A percentile compares a stretch with the other conserved stretches of the same genome.
Conservation (phyloP, 495 filamentous ascomycete species). For the Aspergillus biplanus region DNA sequence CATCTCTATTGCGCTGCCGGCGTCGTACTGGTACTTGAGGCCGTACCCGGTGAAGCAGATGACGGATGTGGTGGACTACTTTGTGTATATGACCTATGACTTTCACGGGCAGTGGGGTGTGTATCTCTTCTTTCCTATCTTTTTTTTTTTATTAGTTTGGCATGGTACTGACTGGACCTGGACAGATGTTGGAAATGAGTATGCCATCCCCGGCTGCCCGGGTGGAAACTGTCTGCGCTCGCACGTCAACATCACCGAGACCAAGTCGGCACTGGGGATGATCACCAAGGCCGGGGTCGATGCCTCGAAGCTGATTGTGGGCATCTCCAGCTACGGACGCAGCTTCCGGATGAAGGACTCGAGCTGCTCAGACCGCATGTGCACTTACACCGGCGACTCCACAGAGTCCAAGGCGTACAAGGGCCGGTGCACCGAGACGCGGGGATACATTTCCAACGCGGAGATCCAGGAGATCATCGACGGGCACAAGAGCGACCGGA, state of each 20-base stretch:
- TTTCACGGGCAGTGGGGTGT: constrained; percentile 38
- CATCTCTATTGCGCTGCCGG: constrained; percentile 27
- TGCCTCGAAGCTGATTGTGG: neutral
- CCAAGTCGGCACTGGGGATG: constrained; percentile 38
- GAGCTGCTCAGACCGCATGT: neutral
- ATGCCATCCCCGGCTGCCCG: constrained; percentile 22
- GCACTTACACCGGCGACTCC: neutral
- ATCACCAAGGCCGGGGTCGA: neutral
- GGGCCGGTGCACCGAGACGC: constrained; percentile 20
- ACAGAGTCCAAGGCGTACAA: neutral
- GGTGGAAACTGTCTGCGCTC: constrained; percentile 37
- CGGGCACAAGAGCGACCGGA: too few species aligned
- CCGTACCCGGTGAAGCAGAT: constrained; percentile 33
- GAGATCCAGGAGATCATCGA: too few species aligned
- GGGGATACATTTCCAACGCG: constrained; percentile 31
- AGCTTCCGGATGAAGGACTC: constrained; percentile 1
- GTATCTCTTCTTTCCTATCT: too few species aligned
- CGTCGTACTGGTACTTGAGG: constrained; percentile 37
- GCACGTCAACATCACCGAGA: constrained; percentile 48
- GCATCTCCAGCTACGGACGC: constrained; percentile 18
- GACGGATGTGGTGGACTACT: constrained; percentile 30
- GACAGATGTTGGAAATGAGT: constrained; percentile 20
- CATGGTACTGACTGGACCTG: too few species aligned
- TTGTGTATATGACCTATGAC: constrained; percentile 43
- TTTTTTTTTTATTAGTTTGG: too few species aligned